Evolutionary conservation across 805 yeast species (phyloP).

Genomic region (Candida tallmaniae): DNA sequence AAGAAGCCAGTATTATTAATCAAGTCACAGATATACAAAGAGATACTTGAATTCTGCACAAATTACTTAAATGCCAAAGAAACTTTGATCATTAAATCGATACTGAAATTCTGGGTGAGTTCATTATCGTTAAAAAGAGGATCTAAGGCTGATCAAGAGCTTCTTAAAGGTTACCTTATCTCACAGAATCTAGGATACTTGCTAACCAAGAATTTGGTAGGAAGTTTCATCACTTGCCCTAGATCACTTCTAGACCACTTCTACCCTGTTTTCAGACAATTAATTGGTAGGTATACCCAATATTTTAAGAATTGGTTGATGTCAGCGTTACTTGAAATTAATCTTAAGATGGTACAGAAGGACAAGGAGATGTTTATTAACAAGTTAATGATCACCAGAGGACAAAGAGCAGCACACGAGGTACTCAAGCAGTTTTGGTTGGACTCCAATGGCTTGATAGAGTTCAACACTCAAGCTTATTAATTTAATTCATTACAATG

Average conservation of each 20-base stretch:
- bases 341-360: constrained; percentile 20
- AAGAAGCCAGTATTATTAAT: constrained; percentile 44
- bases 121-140: constrained; percentile 46
- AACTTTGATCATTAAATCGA: constrained; percentile 49
- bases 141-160: constrained; percentile 35
- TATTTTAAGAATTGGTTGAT: constrained; percentile 45
- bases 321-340: constrained; percentile 6
- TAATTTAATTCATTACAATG: too few species aligned
- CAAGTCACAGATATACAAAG: constrained; percentile 20
- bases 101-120: constrained; percentile 52
- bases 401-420: constrained; percentile 56
- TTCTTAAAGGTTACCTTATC: constrained; percentile 15
- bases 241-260: constrained; percentile 60
- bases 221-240: constrained; percentile 38
- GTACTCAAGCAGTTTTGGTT: constrained; percentile 64
- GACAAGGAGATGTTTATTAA: constrained; percentile 42
- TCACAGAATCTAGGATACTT: constrained; percentile 16
- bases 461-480: constrained; percentile 20
- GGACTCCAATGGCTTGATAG: constrained; percentile 50
- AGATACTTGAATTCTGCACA: constrained; percentile 27
- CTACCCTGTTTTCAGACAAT: constrained; percentile 46
- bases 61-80: constrained; percentile 45
- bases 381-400: constrained; percentile 59
- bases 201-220: constrained; percentile 23
- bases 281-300: constrained; percentile 46